phyloP scores from a whole-genome alignment of 1,284 basidiomycete species.

The Tylopilus sp. region DNA sequence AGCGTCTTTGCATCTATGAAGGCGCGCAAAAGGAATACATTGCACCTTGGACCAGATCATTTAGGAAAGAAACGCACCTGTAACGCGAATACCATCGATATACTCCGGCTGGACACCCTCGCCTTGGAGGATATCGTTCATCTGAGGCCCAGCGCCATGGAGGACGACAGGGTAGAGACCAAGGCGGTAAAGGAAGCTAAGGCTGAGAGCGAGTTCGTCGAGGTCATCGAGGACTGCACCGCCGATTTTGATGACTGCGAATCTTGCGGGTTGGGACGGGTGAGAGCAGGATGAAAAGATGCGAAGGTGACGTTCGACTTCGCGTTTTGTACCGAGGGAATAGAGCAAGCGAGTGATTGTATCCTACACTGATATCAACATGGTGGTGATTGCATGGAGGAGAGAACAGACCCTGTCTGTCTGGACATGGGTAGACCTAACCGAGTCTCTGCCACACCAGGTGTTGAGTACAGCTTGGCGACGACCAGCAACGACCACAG shows the following conservation, averaged over 20 bases:
- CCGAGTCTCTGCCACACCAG: constrained; percentile 33
- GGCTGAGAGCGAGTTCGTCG: constrained; percentile 87
- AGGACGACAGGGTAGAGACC: constrained; percentile 93
- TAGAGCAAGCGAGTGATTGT: constrained; percentile 92
- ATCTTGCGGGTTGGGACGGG: constrained; percentile 80
- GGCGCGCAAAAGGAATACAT: background rate
- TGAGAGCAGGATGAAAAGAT: constrained; percentile 92
- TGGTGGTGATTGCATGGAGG: background rate
- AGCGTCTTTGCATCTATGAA: constrained; percentile 83
- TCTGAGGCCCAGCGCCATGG: constrained; percentile 92
- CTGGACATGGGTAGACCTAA: constrained; percentile 34
- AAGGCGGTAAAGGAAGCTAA: constrained; percentile 92
- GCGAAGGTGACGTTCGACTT: constrained; percentile 93
- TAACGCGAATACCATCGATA: constrained; percentile 93
- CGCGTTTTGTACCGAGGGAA: constrained; percentile 92
- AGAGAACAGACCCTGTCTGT: constrained; percentile 33
- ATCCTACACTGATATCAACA: constrained; percentile 54
- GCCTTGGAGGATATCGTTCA: constrained; percentile 88
- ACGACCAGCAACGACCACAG: constrained; percentile 47
- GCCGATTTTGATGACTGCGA: constrained; percentile 93
- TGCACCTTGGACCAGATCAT: background rate
- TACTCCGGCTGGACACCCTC: constrained; percentile 93
- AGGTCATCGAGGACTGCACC: constrained; percentile 90
- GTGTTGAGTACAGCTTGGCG: constrained; percentile 47
- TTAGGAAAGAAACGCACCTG: constrained; percentile 51